phyloP scores from a whole-genome alignment of 2,329 filamentous ascomycete species.

The Canariomyces notabilis region DNA sequence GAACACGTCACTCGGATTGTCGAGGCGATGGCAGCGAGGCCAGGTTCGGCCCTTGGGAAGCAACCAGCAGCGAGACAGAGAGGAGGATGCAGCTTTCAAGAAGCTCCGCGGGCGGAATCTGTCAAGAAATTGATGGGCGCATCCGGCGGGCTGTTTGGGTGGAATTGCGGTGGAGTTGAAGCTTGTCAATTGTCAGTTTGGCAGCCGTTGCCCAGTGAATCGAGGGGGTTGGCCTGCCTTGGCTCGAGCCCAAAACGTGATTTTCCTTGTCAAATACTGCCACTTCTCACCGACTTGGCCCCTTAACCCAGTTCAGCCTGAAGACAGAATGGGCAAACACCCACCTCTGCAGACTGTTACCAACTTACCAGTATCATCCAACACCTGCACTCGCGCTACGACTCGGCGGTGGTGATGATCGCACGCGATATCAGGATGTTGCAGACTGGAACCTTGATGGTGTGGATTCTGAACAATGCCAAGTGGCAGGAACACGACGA shows the following conservation, averaged over 20 bases:
- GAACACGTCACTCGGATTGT: constrained; percentile 19
- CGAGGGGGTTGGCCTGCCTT: constrained; percentile 23
- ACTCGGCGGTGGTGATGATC: no score
- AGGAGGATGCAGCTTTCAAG: background rate
- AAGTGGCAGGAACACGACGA: no score
- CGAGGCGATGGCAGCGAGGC: constrained; percentile 3
- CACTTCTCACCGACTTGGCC: constrained; percentile 3
- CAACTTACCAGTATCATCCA: background rate
- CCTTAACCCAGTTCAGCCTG: background rate
- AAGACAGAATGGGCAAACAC: background rate
- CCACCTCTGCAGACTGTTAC: constrained; percentile 6
- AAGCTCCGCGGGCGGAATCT: constrained; percentile 1
- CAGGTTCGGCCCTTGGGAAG: background rate
- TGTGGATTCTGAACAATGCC: no score
- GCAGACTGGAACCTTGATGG: no score
- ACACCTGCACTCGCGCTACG: background rate
- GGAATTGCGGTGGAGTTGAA: constrained; percentile 9
- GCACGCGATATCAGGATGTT: no score
- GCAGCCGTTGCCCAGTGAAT: constrained; percentile 24
- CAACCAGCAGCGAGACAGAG: background rate
- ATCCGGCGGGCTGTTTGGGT: background rate
- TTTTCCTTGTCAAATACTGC: constrained; percentile 2
- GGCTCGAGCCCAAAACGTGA: constrained; percentile 17
- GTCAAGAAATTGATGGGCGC: background rate
- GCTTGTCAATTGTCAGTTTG: constrained; percentile 5